Conservation (phyloP, 768 basidiomycete genomes). For the Leccinum aurantiacum region DNA sequence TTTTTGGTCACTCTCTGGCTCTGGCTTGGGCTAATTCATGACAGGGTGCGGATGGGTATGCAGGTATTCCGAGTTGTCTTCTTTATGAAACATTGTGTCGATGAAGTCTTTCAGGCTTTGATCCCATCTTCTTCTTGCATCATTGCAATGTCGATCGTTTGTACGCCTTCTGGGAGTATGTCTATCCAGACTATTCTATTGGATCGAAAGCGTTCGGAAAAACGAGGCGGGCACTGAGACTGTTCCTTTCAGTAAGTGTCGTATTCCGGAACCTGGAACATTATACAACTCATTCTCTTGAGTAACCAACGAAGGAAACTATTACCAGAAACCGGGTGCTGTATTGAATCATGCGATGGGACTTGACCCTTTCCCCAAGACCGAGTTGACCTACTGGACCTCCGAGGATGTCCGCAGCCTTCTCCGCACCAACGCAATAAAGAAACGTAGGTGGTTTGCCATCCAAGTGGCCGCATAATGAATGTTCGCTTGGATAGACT, state of each 20-base stretch:
- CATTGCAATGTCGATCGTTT: slow-evolving; percentile 21
- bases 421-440: not conserved
- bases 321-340: not conserved
- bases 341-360: not conserved
- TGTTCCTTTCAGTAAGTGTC: slow-evolving; percentile 10
- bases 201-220: slow-evolving; percentile 17
- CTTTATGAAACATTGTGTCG: not conserved
- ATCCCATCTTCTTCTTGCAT: slow-evolving; percentile 23
- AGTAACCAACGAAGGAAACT: slow-evolving; percentile 8
- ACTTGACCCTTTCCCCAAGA: slow-evolving; percentile 19
- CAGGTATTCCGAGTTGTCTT: slow-evolving; percentile 6
- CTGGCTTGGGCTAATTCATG: not conserved
- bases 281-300: not conserved
- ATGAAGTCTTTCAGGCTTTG: slow-evolving; percentile 9
- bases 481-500: slow-evolving; percentile 9
- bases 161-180: slow-evolving; percentile 23
- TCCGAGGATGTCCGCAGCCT: slow-evolving; percentile 14
- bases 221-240: not conserved
- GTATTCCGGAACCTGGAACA: not conserved
- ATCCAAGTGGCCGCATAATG: not conserved
- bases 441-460: slow-evolving; percentile 9
- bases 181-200: slow-evolving; percentile 16
- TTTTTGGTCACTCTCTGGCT: not conserved
- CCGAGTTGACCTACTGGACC: slow-evolving; percentile 11
- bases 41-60: slow-evolving; percentile 19